A percentile compares a stretch with the other conserved stretches of the same genome.
phyloP scores from a whole-genome alignment of 192 early-diverging fungal species.

The Entrophospora sp. region DNA sequence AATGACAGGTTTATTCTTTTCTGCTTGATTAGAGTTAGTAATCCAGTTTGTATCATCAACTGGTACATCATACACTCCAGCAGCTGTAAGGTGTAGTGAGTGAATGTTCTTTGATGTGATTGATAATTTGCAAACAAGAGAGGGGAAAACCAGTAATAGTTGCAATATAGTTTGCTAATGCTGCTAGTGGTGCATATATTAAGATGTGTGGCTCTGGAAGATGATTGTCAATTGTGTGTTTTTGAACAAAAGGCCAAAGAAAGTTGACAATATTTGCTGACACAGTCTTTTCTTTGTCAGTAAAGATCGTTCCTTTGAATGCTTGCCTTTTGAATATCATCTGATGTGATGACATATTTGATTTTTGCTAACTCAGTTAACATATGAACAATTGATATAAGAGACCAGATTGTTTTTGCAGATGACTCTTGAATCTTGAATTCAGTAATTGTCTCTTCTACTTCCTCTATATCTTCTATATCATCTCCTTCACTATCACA shows the following conservation, averaged over 20 bases:
- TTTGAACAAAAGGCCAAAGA: conserved; percentile 13
- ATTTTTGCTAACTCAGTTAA: conserved; percentile 12
- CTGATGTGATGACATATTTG: not conserved
- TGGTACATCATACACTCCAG: conserved; percentile 1
- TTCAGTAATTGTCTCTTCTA: conserved; percentile 1
- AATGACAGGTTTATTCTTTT: not conserved
- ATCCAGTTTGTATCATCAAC: not conserved
- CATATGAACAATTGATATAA: not conserved
- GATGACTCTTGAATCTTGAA: not conserved
- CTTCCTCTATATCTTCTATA: not conserved
- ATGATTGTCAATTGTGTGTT: conserved; percentile 9
- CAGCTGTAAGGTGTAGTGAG: not conserved
- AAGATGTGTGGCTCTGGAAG: conserved; percentile 9
- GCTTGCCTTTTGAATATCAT: conserved; percentile 6
- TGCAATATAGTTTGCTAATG: conserved; percentile 8
- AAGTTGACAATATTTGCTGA: conserved; percentile 12
- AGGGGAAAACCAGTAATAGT: conserved; percentile 15
- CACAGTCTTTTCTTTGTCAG: conserved; percentile 5
- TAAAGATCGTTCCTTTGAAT: conserved; percentile 12
- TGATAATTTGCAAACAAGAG: conserved; percentile 5
- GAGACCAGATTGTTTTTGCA: conserved; percentile 8
- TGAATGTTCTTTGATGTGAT: not conserved
- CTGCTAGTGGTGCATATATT: conserved; percentile 12
- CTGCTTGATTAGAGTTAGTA: too few species aligned
- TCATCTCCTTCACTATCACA: not conserved